Evolutionary conservation across 2,329 filamentous ascomycete species (phyloP), one percentile per base, ranked within the genome.

Genomic region (Neonectria magnoliae): DNA sequence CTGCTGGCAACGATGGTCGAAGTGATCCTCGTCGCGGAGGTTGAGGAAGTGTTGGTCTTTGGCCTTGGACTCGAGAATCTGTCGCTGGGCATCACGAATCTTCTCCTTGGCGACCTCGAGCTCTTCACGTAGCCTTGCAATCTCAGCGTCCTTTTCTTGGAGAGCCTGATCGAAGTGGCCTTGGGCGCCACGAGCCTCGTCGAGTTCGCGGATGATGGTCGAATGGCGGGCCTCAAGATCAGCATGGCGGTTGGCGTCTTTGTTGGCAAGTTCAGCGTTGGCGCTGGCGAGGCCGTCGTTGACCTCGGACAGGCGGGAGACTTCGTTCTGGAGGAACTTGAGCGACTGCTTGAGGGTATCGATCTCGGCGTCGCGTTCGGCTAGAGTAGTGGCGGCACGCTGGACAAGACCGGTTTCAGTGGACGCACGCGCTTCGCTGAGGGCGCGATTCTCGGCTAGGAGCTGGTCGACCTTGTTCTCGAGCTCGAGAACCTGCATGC

Each of bases 401-500:
- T 92, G 87, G 71, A 87, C 86, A 51, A 91, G 77, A 57, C 82
- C 85, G 67, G 88, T 84, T 79, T 97, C 93, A 59, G 92, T 88
- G 53, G 88, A 87, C 57, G 85, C 80, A 72, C 91, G 91, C 50
- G 92, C 91, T 53, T 94, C 91, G 71, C 88, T 85, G 29, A 99
- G 88, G 67, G 89, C 83, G 61, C 91, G 90, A 76, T 98, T 98
- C 78, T 99, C 95, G 22, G 91, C 89, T 44, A 91, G 84, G 69
- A 99, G 85, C 79, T 95, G 91, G 72, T 98, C 93, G 73, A 99
- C 87, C 75, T 88, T 89, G 65, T 88, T 85, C 83, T 98, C 94
- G 76, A 99, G 90, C 75, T 99, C 95, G 66, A 98, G 90, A 59
- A 95, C 90, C 82, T 98, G 95, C 90, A 98, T 95, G 85, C 95